Evolutionary conservation across 2,329 filamentous ascomycete species (phyloP), one percentile per base, ranked within the genome.

Genomic region (Fusarium coicis): DNA sequence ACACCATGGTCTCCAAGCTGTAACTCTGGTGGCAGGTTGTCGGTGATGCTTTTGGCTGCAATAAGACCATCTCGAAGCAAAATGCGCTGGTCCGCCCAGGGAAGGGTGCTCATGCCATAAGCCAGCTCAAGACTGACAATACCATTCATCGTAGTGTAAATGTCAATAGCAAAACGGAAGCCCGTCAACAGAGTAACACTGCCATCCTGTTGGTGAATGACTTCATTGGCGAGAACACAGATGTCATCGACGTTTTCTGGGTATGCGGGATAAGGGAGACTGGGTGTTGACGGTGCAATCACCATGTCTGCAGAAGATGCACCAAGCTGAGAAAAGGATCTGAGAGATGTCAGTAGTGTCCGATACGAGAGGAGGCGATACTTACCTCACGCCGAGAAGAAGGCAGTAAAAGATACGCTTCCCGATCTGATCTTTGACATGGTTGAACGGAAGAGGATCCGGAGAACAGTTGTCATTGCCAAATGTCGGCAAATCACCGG

Each of bases 401-500:
- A 95, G 87, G 28, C 93, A 92, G 91, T 95, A 97, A 80, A 97
- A 97, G 44, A 97, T 91, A 70, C 93, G 89, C 79, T 93, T 92
- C 52, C 92, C 90, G 52, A 93, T 88, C 81, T 95, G 92, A 76
- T 92, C 90, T 77, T 91, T 91, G 57, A 95, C 88, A 54, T 92
- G 91, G 75, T 93, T 91, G 67, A 93, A 89, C 1, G 86, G 83
- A 47, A 85, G 82, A 10, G 82, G 81, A 14, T 85, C 82, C 3
- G 79, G 79, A 10, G 81, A 82, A 63, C 78, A 82, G 10, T 78
- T 73, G 63, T 85, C 82, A 43, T 80, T 80, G 23, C 83, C 84
- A 77, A 85, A 85, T 2, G 76, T 83, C 15, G 79, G 82, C 61
- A 80, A 76, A 44, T 82, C 83, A 40, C 78, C 81, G 36, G 79